Conservation (phyloP, 225 moss, liverwort and hornwort species). For the Rhytidiadelphus loreus region DNA sequence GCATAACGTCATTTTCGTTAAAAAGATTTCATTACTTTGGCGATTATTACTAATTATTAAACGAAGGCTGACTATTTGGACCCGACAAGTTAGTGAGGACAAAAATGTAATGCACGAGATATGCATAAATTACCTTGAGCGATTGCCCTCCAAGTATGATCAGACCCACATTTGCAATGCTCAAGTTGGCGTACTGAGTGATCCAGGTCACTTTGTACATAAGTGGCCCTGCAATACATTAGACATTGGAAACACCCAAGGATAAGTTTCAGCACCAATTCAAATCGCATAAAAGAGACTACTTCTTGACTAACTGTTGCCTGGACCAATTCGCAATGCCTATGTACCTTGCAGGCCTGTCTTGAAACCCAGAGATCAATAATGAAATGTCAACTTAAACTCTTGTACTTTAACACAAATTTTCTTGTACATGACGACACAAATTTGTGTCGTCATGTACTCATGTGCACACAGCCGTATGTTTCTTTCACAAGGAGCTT, state of each 20-base stretch:
- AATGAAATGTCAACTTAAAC: background rate
- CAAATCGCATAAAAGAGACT: background rate
- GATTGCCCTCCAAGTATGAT: conserved; percentile 33
- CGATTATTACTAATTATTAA: too few species aligned
- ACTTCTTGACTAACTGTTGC: background rate
- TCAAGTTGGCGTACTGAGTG: conserved; percentile 15
- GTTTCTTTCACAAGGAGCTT: background rate
- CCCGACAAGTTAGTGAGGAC: background rate
- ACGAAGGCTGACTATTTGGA: background rate
- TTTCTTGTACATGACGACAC: background rate
- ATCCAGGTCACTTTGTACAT: conserved; percentile 27
- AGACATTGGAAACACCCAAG: background rate
- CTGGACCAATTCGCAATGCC: background rate
- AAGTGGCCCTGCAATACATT: conserved; percentile 1
- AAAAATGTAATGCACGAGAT: background rate
- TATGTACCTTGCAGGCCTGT: background rate
- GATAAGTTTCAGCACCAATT: background rate
- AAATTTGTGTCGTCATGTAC: background rate
- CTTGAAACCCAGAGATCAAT: background rate
- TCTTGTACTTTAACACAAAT: background rate
- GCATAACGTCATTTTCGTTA: background rate
- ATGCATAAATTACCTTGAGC: conserved; percentile 17
- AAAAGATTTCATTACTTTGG: background rate
- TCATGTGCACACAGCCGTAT: too few species aligned
- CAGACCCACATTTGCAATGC: conserved; percentile 31